Evolutionary conservation across 2,329 filamentous ascomycete species (phyloP), one percentile per base, ranked within the genome.

Genomic region (Alternaria angustiovoidea): DNA sequence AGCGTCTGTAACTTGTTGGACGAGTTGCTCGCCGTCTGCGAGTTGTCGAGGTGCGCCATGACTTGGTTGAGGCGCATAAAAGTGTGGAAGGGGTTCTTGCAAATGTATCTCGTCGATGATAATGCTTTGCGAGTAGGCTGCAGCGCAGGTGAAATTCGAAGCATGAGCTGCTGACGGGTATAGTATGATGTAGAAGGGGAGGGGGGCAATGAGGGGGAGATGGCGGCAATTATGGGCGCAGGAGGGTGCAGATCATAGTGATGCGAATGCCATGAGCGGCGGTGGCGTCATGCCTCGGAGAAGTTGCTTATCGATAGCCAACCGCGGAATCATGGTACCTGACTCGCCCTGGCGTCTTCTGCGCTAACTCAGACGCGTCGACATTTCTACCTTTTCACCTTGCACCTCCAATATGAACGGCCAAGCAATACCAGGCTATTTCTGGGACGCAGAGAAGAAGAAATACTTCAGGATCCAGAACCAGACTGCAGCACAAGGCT

Each of bases 401-500:
- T 20, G 7, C 4, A 5, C 2, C 20, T 4, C 4, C 43, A 38
- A 5, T 16, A 81, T 81, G 79, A 78, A 80, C 59, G 71, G 75
- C 32, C 75, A 76, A 55, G 67, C 78, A 36, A 78, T 84, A n/a
- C 82, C 82, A 4, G 83, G 83, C 34, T 83, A 79, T 61, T 83
- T 83, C 66, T 84, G 74, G 62, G 81, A 85, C 62, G 64, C 70
- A 34, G 80, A 81, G 39, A 84, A 82, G 70, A 75, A 77, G 51
- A 84, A 83, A 60, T 85, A 85, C 68, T 85, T 85, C 75, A 78
- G 77, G 38, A 80, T 85, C 22, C 76, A 79, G 53, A 73, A 75
- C 16, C 73, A 79, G 28, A 76, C 49, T 7, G 63, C 66, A 14
- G 79, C 72, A 53, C 70, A 51, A 71, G 76, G 36, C 67, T 78